Base-by-base conservation (phyloP, 192 early-diverging fungal species). In the Coemansia sp. region DNA sequence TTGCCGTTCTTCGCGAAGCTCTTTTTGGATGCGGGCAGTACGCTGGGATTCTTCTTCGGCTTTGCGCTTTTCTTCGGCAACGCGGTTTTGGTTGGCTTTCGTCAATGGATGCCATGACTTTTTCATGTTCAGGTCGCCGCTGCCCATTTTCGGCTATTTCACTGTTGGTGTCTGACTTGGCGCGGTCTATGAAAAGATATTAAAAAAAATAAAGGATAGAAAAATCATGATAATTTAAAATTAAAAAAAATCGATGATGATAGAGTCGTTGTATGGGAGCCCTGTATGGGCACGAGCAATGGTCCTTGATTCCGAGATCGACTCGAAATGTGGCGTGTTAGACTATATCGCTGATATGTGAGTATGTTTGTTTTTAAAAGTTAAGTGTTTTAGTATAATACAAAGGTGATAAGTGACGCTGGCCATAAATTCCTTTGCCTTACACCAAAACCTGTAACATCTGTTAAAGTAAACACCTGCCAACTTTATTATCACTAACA, bases 101-200 rank as follows among this genome's bases (percentile, higher is more conserved):
- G 95, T 97, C 66, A 86, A 85, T 66, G 97, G 94, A 89, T 97
- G 97, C 95, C 95, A 99, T 36, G 91, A 94, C 85, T 98, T 99
- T 91, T 98, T 97, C 86, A 96, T 86, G 72, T 94, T 95, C 62
- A 86, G 70, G 46, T 86, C 83, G 27, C 85, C 79, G 64, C 83
- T 67, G 25, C 81, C 81, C 84, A 83, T 82, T n/a, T 59, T 73
- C 25, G 32, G 29, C 48, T 64, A 31, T 64, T 46, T 10, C 6
- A 25, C 27, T 64, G 44, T 9, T 21, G 25, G 7, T 64, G 44
- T 44, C 41, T 51, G 11, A 23, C 46, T 65, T 12, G 39, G 39
- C 17, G 11, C 45, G 23, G 19, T 27, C 17, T 62, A 42, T 27
- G 14, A 14, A n/a, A 27, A 37, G 34, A 36, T 36, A 9, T 36